Percentiles rank a stretch among this genome's conserved stretches.
phyloP scores from a whole-genome alignment of 129 eudicot species.

The Helianthus tuberosus region DNA sequence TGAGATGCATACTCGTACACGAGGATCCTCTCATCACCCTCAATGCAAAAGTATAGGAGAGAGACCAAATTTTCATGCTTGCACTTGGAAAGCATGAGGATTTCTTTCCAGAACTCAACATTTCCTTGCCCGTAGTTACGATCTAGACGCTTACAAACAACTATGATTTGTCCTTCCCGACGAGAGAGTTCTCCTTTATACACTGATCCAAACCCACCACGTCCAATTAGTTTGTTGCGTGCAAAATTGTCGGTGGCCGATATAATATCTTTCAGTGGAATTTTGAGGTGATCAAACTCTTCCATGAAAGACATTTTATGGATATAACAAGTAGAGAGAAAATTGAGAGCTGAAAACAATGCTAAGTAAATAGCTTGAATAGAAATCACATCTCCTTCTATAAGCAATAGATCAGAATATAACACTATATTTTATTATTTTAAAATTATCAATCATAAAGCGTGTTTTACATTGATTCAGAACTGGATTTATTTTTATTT shows the following conservation, averaged over 20 bases:
- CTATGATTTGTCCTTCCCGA: neutral
- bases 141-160: constrained; percentile 9
- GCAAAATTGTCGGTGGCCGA: constrained; percentile 3
- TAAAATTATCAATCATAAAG: neutral
- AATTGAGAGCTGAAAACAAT: neutral
- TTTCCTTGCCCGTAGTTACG: constrained; percentile 7
- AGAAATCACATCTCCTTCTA: neutral
- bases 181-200: constrained; percentile 3
- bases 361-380: neutral
- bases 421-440: too few relatives aligned
- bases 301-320: neutral
- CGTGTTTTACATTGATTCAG: neutral
- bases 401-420: too few relatives aligned
- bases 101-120: neutral
- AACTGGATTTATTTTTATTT: too few relatives aligned
- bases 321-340: neutral
- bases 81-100: constrained; percentile 1
- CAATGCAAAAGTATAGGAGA: neutral
- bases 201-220: constrained; percentile 2
- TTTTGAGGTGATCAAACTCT: neutral
- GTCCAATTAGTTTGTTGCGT: neutral
- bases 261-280: neutral
- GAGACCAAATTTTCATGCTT: constrained; percentile 9
- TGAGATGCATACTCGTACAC: too few relatives aligned
- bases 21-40: neutral